These are phyloP conservation scores for Erucastrum elatum DNA, from an alignment of 345 rosid species.

Conservation along the genomic window DNA sequence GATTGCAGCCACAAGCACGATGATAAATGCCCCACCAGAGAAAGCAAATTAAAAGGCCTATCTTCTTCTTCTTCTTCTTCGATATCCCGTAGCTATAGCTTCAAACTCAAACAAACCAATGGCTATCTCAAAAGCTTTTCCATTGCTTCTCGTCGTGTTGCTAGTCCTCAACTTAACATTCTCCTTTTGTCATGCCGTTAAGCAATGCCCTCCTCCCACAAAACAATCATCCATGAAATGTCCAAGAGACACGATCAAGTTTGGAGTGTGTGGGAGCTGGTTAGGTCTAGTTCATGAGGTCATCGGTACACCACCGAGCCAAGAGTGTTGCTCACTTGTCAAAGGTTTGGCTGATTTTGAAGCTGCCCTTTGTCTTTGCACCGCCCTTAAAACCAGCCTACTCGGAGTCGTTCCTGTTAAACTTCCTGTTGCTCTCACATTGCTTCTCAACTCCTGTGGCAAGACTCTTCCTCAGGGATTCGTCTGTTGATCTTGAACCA, in stretches of 20 bases:
- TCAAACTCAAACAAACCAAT: neutral
- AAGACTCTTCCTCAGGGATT: conserved; percentile 56
- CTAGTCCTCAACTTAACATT: conserved; percentile 40
- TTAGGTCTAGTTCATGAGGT: conserved; percentile 64
- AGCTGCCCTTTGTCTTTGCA: conserved; percentile 78
- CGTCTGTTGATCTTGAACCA: conserved; percentile 33
- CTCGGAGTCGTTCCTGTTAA: conserved; percentile 47
- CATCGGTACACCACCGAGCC: conserved; percentile 67
- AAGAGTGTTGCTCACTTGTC: conserved; percentile 67
- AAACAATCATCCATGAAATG: conserved; percentile 34
- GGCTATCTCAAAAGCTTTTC: conserved; percentile 26
- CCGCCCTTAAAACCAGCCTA: conserved; percentile 63
- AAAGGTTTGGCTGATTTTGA: conserved; percentile 80
- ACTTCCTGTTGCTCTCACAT: conserved; percentile 49
- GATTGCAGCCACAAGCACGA: conserved; percentile 20
- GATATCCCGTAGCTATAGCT: conserved; percentile 4
- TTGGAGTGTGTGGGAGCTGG: conserved; percentile 84
- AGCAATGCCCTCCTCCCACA: conserved; percentile 31
- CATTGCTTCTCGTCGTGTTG: conserved; percentile 15
- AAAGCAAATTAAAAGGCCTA: neutral
- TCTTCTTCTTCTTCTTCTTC: conserved; percentile 8
- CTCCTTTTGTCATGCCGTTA: conserved; percentile 41
- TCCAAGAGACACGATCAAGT: conserved; percentile 63
- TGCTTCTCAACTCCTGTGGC: conserved; percentile 56
- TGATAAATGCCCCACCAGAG: conserved; percentile 8